A percentile compares a stretch with the other conserved stretches of the same genome.
phyloP scores from a whole-genome alignment of 1,139 yeast genomes.

The Zygosaccharomyces pseudobailii region DNA sequence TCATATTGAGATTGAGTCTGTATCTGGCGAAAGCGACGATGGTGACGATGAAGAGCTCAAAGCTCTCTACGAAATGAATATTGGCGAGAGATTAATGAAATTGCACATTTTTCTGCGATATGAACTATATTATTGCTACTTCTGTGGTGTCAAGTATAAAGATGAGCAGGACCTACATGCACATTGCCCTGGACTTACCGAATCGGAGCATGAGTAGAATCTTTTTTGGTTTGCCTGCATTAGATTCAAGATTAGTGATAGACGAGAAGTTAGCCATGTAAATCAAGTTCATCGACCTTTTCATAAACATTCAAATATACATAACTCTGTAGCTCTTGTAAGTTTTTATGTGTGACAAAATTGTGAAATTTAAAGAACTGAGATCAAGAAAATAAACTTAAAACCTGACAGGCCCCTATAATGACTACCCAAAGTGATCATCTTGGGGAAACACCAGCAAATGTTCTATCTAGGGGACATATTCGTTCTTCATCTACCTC shows the following conservation, averaged over 20 bases:
- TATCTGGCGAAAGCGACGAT: constrained; percentile 14
- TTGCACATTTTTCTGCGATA: constrained; percentile 38
- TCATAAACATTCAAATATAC: neutral
- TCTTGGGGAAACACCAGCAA: constrained; percentile 5
- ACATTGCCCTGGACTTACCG: constrained; percentile 45
- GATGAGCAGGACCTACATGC: constrained; percentile 37
- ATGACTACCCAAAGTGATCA: constrained; percentile 1
- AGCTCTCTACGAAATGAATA: constrained; percentile 28
- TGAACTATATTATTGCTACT: constrained; percentile 42
- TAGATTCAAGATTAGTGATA: no score
- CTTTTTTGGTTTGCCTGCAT: no score
- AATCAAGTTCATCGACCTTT: neutral
- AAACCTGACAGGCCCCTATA: neutral
- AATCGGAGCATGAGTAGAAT: constrained; percentile 37
- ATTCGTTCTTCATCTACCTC: constrained; percentile 18
- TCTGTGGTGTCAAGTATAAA: constrained; percentile 42
- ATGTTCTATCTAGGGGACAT: constrained; percentile 9
- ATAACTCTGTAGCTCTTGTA: neutral
- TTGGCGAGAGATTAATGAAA: constrained; percentile 30
- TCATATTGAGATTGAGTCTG: constrained; percentile 5
- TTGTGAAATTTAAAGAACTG: neutral
- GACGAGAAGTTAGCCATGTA: no score
- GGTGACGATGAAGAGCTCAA: constrained; percentile 34
- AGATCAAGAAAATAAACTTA: neutral
- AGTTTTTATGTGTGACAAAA: neutral